These are phyloP conservation scores for Cajanus cajan DNA, from an alignment of 306 rosid species.

Conservation along the genomic window DNA sequence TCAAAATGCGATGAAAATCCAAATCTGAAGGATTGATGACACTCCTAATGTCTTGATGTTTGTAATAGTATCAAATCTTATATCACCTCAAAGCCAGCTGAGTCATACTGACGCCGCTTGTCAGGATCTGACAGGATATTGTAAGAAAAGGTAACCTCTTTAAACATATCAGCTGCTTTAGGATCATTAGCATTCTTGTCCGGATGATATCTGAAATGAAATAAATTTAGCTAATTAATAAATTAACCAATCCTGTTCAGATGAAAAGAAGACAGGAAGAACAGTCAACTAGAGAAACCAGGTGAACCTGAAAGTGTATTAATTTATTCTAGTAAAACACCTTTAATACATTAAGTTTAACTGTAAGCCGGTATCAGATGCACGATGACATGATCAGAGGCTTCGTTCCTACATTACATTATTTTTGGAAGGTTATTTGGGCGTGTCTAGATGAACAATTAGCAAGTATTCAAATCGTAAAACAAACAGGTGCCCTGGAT, in stretches of 20 bases:
- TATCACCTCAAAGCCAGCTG: conserved; percentile 95
- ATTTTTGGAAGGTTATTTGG: neutral
- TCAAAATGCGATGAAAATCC: conserved; percentile 10
- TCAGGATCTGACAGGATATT: conserved; percentile 87
- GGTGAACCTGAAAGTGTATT: neutral
- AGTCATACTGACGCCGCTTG: conserved; percentile 82
- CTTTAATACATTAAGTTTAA: neutral
- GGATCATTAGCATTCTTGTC: conserved; percentile 99
- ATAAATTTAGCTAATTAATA: conserved; percentile 15
- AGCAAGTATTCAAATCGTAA: neutral
- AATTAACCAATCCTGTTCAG: conserved; percentile 11
- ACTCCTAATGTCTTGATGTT: conserved; percentile 27
- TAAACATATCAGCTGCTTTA: conserved; percentile 92
- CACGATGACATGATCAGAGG: conserved; percentile 6
- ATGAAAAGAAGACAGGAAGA: conserved; percentile 24
- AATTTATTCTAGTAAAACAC: conserved; percentile 13
- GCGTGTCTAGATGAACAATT: conserved; percentile 5
- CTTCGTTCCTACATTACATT: neutral
- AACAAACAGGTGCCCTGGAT: neutral
- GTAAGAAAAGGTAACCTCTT: conserved; percentile 93
- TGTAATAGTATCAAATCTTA: conserved; percentile 12
- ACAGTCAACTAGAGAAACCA: conserved; percentile 23
- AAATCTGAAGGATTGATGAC: conserved; percentile 23
- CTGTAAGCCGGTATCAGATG: neutral
- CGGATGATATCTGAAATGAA: conserved; percentile 84